phyloP scores from a whole-genome alignment of 306 rosid genomes.

The Medicago lupulina region DNA sequence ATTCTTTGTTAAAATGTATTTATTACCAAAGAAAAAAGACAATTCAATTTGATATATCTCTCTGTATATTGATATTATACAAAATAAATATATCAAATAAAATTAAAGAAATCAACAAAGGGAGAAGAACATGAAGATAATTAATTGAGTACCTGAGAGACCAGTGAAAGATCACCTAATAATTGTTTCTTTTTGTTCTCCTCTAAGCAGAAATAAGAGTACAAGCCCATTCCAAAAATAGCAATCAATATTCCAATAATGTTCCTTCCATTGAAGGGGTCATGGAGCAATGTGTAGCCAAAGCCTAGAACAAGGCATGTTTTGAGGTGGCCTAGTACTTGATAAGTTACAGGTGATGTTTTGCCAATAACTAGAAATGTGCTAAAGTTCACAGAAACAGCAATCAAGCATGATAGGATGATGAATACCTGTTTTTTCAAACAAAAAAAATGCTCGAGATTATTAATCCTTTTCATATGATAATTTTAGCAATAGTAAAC shows the following conservation, averaged over 20 bases:
- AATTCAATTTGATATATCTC: too few relatives aligned
- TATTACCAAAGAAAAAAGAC: too few relatives aligned
- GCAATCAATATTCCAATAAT: slow-evolving; percentile 81
- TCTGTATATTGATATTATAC: too few relatives aligned
- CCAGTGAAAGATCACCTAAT: slow-evolving; percentile 56
- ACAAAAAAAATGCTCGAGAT: background rate
- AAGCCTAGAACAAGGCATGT: slow-evolving; percentile 93
- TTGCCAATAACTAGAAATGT: slow-evolving; percentile 94
- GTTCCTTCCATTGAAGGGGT: slow-evolving; percentile 92
- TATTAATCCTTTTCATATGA: background rate
- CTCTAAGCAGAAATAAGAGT: slow-evolving; percentile 86
- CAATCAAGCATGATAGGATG: slow-evolving; percentile 85
- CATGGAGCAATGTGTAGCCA: slow-evolving; percentile 96
- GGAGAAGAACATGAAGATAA: background rate
- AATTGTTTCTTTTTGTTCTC: slow-evolving; percentile 81
- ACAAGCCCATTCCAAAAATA: slow-evolving; percentile 86
- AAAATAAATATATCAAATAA: too few relatives aligned
- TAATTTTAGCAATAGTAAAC: too few relatives aligned
- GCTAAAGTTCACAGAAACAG: slow-evolving; percentile 96
- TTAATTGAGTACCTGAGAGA: slow-evolving; percentile 60
- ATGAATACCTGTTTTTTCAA: slow-evolving; percentile 65
- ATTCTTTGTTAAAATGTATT: too few relatives aligned
- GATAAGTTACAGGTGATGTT: slow-evolving; percentile 98
- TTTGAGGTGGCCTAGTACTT: slow-evolving; percentile 96
- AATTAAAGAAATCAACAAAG: background rate